A percentile compares a stretch with the other conserved stretches of the same genome.
Conservation (phyloP, 2,329 filamentous ascomycete genomes). For the Monosporascus cannonballus region DNA sequence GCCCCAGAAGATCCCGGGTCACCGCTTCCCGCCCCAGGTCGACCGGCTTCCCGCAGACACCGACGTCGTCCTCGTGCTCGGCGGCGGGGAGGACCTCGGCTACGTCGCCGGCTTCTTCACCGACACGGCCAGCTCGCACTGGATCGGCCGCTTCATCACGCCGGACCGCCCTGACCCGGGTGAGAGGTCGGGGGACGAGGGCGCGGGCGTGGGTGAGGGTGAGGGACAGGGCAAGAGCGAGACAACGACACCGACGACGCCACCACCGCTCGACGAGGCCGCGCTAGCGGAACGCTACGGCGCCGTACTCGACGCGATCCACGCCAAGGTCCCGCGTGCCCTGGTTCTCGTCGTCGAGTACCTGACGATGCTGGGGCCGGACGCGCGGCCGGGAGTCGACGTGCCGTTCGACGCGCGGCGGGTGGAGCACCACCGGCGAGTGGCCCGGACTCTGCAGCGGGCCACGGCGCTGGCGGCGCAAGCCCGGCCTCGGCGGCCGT, state of each 20-base stretch:
- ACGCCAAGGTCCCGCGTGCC: conserved; percentile 33
- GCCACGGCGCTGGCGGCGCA: conserved; percentile 16
- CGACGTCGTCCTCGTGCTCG: conserved; percentile 31
- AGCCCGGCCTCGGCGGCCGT: conserved; percentile 15
- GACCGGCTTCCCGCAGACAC: conserved; percentile 24
- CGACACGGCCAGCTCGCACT: conserved; percentile 13
- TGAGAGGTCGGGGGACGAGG: conserved; percentile 1
- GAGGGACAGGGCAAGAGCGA: too few species aligned
- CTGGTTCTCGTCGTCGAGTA: conserved; percentile 36
- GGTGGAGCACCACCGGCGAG: conserved; percentile 18
- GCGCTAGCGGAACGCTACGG: conserved; percentile 20
- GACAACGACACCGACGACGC: too few species aligned
- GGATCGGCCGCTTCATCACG: conserved; percentile 8
- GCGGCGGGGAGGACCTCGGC: conserved; percentile 32
- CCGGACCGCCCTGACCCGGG: conserved; percentile 8
- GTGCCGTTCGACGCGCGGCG: conserved; percentile 22
- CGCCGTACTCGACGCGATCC: conserved; percentile 17
- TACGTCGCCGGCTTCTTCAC: conserved; percentile 29
- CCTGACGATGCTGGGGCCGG: conserved; percentile 26
- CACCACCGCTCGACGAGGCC: conserved; percentile 8
- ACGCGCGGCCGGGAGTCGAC: conserved; percentile 17
- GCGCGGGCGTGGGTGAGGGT: too few species aligned
- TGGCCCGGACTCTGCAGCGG: conserved; percentile 15
- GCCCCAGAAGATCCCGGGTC: conserved; percentile 18
- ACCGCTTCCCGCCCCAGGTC: conserved; percentile 28